Evolutionary conservation across 257 asterid species (phyloP).

Genomic region (Henckelia pumila): DNA sequence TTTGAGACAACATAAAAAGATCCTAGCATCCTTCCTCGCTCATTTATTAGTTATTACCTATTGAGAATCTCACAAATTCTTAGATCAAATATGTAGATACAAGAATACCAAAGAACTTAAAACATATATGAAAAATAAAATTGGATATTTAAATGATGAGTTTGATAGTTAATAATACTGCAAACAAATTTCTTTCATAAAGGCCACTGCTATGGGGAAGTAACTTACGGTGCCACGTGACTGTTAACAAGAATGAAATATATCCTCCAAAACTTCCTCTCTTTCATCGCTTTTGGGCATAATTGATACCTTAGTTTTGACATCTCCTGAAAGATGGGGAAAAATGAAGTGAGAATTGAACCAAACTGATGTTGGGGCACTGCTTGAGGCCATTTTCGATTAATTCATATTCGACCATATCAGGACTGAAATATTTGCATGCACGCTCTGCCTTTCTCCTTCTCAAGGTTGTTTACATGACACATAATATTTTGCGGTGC

Average conservation of each 20-base stretch:
- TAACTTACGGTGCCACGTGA: conserved; percentile 76
- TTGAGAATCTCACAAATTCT: neutral
- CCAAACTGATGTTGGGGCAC: conserved; percentile 15
- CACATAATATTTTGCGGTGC: conserved; percentile 4
- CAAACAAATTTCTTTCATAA: neutral
- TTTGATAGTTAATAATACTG: neutral
- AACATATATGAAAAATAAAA: neutral
- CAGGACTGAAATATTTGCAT: conserved; percentile 1
- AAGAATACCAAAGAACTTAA: neutral
- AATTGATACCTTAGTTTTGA: conserved; percentile 73
- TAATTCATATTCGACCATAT: conserved; percentile 13
- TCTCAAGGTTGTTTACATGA: conserved; percentile 15
- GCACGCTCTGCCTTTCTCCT: no score
- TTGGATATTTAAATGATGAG: neutral
- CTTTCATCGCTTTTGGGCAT: conserved; percentile 90
- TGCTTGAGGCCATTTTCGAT: conserved; percentile 3
- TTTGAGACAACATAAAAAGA: neutral
- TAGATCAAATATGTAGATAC: neutral
- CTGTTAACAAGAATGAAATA: conserved; percentile 84
- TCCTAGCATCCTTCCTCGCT: neutral
- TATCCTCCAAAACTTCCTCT: conserved; percentile 92
- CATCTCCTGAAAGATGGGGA: conserved; percentile 60
- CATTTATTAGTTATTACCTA: no score
- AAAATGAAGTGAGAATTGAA: neutral
- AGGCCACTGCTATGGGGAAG: conserved; percentile 15